Percentiles rank a stretch among this genome's conserved stretches.
phyloP scores from a whole-genome alignment of 78 protist species.

The Cavenderia fasciculata region DNA sequence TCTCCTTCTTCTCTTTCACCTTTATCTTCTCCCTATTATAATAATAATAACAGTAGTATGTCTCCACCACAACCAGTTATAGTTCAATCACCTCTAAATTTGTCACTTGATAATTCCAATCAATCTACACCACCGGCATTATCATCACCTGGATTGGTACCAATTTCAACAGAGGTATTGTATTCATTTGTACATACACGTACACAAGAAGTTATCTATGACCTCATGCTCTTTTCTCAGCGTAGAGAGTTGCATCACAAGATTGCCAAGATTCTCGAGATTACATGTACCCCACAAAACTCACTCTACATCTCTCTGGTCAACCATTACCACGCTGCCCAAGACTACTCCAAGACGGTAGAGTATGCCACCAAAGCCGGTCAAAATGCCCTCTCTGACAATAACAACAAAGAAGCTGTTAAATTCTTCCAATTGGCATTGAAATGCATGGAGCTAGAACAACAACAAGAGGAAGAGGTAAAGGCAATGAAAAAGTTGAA shows the following conservation, averaged over 20 bases:
- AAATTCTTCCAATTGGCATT: constrained; percentile 56
- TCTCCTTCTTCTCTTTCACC: too few relatives aligned
- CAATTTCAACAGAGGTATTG: neutral
- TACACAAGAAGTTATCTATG: constrained; percentile 78
- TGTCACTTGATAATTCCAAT: too few relatives aligned
- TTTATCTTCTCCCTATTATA: too few relatives aligned
- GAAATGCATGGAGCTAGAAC: constrained; percentile 43
- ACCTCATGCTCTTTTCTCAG: constrained; percentile 73
- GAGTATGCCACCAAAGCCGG: constrained; percentile 71
- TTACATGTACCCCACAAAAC: constrained; percentile 31
- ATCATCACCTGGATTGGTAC: neutral
- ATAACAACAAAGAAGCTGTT: constrained; percentile 62
- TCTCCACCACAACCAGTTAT: too few relatives aligned
- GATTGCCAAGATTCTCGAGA: constrained; percentile 54
- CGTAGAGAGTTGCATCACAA: constrained; percentile 80
- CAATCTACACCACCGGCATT: neutral
- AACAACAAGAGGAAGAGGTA: neutral
- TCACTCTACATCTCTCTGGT: constrained; percentile 43
- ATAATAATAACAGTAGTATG: too few relatives aligned
- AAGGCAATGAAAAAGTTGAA: neutral
- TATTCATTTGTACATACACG: constrained; percentile 47
- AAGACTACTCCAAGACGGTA: constrained; percentile 61
- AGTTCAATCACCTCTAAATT: too few relatives aligned
- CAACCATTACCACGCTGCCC: constrained; percentile 71
- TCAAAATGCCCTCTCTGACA: constrained; percentile 38